phyloP scores from a whole-genome alignment of 306 rosid genomes.

The Vigna unguiculata region DNA sequence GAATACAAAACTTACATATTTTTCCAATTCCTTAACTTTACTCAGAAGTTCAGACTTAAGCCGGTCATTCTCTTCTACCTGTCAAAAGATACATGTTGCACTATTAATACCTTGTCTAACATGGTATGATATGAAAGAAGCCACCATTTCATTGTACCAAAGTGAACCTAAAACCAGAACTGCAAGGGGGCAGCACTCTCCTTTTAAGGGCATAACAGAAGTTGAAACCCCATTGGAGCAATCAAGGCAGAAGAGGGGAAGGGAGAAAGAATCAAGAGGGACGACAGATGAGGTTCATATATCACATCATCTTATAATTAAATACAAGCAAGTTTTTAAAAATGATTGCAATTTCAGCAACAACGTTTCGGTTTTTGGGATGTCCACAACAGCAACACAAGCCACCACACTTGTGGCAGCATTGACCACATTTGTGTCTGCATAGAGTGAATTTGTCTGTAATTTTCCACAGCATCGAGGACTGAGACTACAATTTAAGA shows the following conservation, averaged over 20 bases:
- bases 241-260: background rate
- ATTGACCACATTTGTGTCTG: background rate
- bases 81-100: constrained; percentile 46
- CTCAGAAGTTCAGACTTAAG: constrained; percentile 76
- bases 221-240: constrained; percentile 16
- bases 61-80: constrained; percentile 80
- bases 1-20: constrained; percentile 63
- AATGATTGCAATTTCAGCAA: background rate
- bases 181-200: constrained; percentile 17
- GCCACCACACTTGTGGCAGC: background rate
- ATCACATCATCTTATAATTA: background rate
- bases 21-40: constrained; percentile 67
- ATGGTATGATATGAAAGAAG: constrained; percentile 22
- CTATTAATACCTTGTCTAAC: constrained; percentile 37
- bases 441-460: background rate
- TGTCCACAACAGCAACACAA: background rate
- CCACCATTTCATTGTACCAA: constrained; percentile 24
- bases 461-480: background rate
- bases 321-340: background rate
- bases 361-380: background rate
- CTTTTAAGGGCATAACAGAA: constrained; percentile 2
- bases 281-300: background rate
- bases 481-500: background rate
- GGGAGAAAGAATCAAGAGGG: background rate
- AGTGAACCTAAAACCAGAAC: constrained; percentile 28